Conservation (phyloP, 768 basidiomycete species). For the Rhizopogon vinicolor region DNA sequence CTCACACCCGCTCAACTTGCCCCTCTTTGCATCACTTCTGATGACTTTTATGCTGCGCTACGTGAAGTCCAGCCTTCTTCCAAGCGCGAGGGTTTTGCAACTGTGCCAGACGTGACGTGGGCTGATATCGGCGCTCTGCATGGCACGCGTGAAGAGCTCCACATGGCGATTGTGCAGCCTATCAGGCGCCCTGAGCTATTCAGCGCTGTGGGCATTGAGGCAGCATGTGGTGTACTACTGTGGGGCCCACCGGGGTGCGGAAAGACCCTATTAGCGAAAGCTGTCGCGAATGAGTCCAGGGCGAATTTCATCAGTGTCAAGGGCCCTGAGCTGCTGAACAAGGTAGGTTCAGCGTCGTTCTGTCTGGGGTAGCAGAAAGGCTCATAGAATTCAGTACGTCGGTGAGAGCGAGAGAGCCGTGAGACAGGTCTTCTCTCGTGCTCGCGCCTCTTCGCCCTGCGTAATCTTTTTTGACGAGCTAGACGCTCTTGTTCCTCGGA, state of each 20-base stretch:
- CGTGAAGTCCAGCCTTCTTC: conserved; percentile 91
- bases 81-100: conserved; percentile 96
- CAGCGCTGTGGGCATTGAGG: conserved; percentile 81
- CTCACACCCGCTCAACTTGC: conserved; percentile 74
- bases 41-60: conserved; percentile 81
- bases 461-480: conserved; percentile 96
- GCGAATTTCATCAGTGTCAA: conserved; percentile 99
- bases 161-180: conserved; percentile 97
- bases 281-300: conserved; percentile 91
- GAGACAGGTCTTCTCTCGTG: conserved; percentile 89
- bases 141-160: conserved; percentile 80
- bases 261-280: conserved; percentile 96
- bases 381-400: conserved; percentile 62
- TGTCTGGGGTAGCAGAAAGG: not conserved
- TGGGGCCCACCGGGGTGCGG: conserved; percentile 99
- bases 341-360: conserved; percentile 45
- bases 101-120: conserved; percentile 95
- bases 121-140: conserved; percentile 91
- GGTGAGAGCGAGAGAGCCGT: conserved; percentile 97
- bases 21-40: conserved; percentile 73
- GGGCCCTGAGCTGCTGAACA: conserved; percentile 94
- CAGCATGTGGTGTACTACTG: conserved; percentile 89
- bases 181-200: conserved; percentile 89
- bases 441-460: conserved; percentile 90
- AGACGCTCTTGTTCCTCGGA: conserved; percentile 85